Evolutionary conservation across 805 yeast genomes (phyloP).

Genomic region (Candida ponderosae): DNA sequence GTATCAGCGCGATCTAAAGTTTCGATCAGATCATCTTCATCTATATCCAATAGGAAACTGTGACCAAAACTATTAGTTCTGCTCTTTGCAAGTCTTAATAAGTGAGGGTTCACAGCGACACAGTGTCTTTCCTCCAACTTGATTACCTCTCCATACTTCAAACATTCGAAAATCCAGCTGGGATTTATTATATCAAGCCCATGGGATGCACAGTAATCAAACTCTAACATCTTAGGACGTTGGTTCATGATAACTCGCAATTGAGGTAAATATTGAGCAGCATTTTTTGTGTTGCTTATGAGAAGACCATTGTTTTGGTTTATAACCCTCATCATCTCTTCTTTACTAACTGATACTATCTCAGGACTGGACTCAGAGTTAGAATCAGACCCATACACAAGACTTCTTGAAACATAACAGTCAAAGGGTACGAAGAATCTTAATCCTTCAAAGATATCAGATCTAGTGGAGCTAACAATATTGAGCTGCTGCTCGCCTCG

Average conservation of each 20-base stretch:
- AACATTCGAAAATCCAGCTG: conserved; percentile 66
- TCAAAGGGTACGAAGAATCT: conserved; percentile 38
- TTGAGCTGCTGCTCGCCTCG: conserved; percentile 14
- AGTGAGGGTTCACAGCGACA: conserved; percentile 28
- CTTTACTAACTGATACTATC: conserved; percentile 20
- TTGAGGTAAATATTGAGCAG: conserved; percentile 6
- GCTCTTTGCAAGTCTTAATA: conserved; percentile 16
- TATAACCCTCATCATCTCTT: conserved; percentile 30
- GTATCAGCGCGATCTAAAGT: conserved; percentile 44
- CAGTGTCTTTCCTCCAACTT: conserved; percentile 58
- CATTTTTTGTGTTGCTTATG: conserved; percentile 23
- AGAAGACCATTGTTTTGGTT: conserved; percentile 45
- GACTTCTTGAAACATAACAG: conserved; percentile 32
- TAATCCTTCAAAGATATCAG: conserved; percentile 35
- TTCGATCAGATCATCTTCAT: conserved; percentile 1
- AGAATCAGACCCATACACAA: too few species aligned
- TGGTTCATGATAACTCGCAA: conserved; percentile 30
- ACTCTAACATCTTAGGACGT: conserved; percentile 16
- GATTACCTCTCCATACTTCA: conserved; percentile 32
- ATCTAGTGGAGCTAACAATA: conserved; percentile 13
- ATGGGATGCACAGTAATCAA: conserved; percentile 8
- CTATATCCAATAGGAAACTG: conserved; percentile 35
- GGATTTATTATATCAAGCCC: conserved; percentile 62
- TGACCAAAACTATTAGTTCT: conserved; percentile 58
- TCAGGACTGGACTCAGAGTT: not conserved